These are phyloP conservation scores for Cicer chorassanicum DNA, from an alignment of 306 rosid genomes.

Conservation along the genomic window DNA sequence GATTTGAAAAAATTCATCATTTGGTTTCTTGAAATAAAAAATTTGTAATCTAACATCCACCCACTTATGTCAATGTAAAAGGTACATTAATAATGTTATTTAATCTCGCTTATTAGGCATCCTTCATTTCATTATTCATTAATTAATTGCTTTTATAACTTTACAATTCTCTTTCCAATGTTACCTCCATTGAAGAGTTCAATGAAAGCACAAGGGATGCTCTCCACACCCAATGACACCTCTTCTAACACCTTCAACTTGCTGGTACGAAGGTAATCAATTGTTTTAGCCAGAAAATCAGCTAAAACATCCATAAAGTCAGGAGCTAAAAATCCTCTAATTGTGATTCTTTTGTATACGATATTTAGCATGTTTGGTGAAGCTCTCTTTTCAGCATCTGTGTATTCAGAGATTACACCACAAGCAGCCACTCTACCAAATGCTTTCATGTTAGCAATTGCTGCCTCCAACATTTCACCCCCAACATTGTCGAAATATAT, in stretches of 20 bases:
- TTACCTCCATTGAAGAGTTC: constrained; percentile 70
- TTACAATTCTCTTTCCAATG: constrained; percentile 68
- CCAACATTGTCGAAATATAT: constrained; percentile 89
- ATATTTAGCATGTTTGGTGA: constrained; percentile 61
- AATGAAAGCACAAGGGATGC: constrained; percentile 66
- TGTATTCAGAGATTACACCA: constrained; percentile 73
- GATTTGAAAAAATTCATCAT: too few relatives aligned
- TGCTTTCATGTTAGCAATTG: constrained; percentile 63
- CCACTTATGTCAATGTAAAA: too few relatives aligned
- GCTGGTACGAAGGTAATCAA: constrained; percentile 50
- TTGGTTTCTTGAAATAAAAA: too few relatives aligned
- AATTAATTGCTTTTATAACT: constrained; percentile 43
- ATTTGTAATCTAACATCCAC: too few relatives aligned
- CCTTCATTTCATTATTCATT: not conserved
- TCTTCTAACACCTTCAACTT: constrained; percentile 60
- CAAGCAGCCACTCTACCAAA: constrained; percentile 73
- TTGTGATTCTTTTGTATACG: constrained; percentile 66
- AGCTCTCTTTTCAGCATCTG: constrained; percentile 48
- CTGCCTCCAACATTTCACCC: constrained; percentile 72
- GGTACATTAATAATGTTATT: too few relatives aligned
- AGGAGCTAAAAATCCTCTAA: constrained; percentile 62
- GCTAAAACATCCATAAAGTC: constrained; percentile 51
- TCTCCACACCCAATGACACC: constrained; percentile 60
- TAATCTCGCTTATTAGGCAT: not conserved
- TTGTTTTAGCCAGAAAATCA: constrained; percentile 54